These are phyloP conservation scores for Colletotrichum spaethianum DNA, from an alignment of 2,329 filamentous ascomycete genomes.

Conservation along the genomic window DNA sequence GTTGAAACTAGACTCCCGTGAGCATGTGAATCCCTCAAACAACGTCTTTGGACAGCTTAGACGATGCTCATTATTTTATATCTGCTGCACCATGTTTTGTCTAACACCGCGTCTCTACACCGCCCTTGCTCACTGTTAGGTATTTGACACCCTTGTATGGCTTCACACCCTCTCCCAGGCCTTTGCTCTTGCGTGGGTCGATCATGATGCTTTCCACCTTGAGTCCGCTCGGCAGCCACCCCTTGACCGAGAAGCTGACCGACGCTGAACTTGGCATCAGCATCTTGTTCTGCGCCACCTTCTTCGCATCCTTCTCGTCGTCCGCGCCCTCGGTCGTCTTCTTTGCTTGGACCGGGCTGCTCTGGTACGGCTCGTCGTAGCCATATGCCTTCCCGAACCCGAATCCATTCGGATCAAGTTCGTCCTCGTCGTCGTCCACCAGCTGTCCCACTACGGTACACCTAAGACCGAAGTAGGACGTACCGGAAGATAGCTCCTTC, in stretches of 20 bases:
- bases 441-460: slow-evolving; percentile 83
- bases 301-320: slow-evolving; percentile 68
- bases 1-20: slow-evolving; percentile 5
- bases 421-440: slow-evolving; percentile 63
- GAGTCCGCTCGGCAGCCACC: slow-evolving; percentile 77
- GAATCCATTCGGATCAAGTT: slow-evolving; percentile 65
- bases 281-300: slow-evolving; percentile 77
- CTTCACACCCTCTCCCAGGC: slow-evolving; percentile 88
- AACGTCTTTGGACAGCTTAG: not conserved
- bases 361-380: slow-evolving; percentile 71
- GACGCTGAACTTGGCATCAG: slow-evolving; percentile 86
- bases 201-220: slow-evolving; percentile 78
- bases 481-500: slow-evolving; percentile 80
- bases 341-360: slow-evolving; percentile 52
- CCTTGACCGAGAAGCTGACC: slow-evolving; percentile 79
- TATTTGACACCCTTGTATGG: slow-evolving; percentile 99
- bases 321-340: slow-evolving; percentile 49
- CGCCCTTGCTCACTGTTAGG: slow-evolving; percentile 80
- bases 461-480: slow-evolving; percentile 79
- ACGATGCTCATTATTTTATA: slow-evolving; percentile 35
- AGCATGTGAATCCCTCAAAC: slow-evolving; percentile 27
- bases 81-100: not conserved
- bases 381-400: slow-evolving; percentile 66
- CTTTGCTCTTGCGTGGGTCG: slow-evolving; percentile 84
- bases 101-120: slow-evolving; percentile 74